Conservation (phyloP, 176 grass and related monocot genomes). For the Oryza nivara region DNA sequence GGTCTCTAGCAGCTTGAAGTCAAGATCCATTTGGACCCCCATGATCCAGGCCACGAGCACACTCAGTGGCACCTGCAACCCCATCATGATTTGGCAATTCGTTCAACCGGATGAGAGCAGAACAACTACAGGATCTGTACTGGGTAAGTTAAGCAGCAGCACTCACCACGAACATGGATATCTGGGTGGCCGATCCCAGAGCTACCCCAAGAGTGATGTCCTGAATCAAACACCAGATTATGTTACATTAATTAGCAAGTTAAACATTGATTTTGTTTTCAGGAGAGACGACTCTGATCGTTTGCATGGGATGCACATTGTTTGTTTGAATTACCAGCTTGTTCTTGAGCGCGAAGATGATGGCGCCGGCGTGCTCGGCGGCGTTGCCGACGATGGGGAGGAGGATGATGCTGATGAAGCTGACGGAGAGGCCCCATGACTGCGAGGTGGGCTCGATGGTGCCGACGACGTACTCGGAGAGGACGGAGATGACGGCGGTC, state of each 20-base stretch:
- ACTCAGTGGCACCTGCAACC: conserved; percentile 63
- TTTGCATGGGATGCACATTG: background rate
- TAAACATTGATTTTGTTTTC: background rate
- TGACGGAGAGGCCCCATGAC: conserved; percentile 74
- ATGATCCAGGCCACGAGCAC: conserved; percentile 89
- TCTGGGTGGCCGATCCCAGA: conserved; percentile 81
- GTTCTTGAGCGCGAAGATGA: conserved; percentile 82
- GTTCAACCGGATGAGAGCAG: background rate
- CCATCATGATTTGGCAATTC: conserved; percentile 7
- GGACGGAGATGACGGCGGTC: conserved; percentile 69
- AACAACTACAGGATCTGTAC: background rate
- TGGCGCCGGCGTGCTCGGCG: conserved; percentile 83
- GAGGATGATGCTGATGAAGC: conserved; percentile 85
- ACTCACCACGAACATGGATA: conserved; percentile 92
- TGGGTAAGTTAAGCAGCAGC: background rate
- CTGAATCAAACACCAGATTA: conserved; percentile 16
- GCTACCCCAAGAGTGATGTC: conserved; percentile 89
- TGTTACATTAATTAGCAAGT: background rate
- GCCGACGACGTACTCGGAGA: conserved; percentile 88
- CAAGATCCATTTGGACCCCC: conserved; percentile 87
- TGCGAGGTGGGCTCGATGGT: conserved; percentile 82
- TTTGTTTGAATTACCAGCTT: conserved; percentile 53
- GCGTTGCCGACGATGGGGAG: conserved; percentile 89
- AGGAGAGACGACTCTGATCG: background rate
- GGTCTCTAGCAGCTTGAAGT: conserved; percentile 84